These are phyloP conservation scores for Microbotryomycetes sp. DNA, from an alignment of 1,284 basidiomycete genomes.

Conservation along the genomic window DNA sequence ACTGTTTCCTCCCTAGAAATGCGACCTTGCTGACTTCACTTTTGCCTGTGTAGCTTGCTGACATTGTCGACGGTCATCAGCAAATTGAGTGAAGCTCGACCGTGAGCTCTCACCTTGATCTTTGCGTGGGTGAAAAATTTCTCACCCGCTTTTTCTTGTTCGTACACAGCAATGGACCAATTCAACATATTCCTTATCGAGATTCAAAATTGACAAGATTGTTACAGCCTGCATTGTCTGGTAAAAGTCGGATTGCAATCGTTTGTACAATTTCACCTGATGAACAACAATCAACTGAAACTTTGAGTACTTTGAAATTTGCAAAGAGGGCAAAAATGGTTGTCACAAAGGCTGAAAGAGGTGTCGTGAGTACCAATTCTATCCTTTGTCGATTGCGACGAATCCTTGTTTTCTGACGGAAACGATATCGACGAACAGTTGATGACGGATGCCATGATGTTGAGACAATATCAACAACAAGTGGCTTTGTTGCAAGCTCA, in stretches of 20 bases:
- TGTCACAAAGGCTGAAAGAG: conserved; percentile 51
- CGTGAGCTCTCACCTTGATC: conserved; percentile 2
- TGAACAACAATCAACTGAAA: conserved; percentile 49
- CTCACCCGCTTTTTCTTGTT: background rate
- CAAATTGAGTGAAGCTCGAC: conserved; percentile 48
- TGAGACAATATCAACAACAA: conserved; percentile 47
- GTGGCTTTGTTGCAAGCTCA: conserved; percentile 44
- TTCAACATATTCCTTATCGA: conserved; percentile 51
- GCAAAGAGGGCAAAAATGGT: conserved; percentile 52
- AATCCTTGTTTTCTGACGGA: background rate
- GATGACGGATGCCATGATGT: conserved; percentile 39
- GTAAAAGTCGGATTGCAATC: conserved; percentile 53
- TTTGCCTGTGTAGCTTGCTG: conserved; percentile 39
- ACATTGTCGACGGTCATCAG: conserved; percentile 49
- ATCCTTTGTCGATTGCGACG: background rate
- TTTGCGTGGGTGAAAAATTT: conserved; percentile 9
- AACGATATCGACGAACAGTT: no score
- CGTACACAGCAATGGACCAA: conserved; percentile 10
- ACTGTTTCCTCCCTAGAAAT: background rate
- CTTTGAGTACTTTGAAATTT: conserved; percentile 53
- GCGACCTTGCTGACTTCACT: background rate
- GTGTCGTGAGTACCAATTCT: conserved; percentile 42
- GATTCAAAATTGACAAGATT: conserved; percentile 51
- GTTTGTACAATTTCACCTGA: conserved; percentile 51
- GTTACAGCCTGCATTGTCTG: conserved; percentile 52